Evolutionary conservation across 176 grass and related monocot species (phyloP).

Genomic region (Poa pratensis): DNA sequence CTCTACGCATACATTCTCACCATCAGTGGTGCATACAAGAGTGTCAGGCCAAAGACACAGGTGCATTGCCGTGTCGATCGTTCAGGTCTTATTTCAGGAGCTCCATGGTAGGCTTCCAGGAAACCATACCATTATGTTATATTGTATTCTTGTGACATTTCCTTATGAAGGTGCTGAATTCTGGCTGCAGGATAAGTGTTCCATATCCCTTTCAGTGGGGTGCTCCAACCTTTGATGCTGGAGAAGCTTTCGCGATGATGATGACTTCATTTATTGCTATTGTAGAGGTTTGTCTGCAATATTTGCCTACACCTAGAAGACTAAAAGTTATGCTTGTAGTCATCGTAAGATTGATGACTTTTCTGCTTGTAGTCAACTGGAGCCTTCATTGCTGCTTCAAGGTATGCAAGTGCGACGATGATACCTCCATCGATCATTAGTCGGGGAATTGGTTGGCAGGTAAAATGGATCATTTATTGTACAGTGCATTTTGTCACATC

Average conservation of each 20-base stretch:
- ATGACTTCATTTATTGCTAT: conserved; percentile 80
- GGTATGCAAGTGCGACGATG: conserved; percentile 88
- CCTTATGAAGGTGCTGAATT: conserved; percentile 1
- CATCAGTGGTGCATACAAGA: conserved; percentile 82
- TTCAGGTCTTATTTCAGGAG: conserved; percentile 75
- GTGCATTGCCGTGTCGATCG: conserved; percentile 89
- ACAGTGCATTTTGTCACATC: not conserved
- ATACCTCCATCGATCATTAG: conserved; percentile 85
- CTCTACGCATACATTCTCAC: conserved; percentile 91
- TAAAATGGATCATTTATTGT: conserved; percentile 35
- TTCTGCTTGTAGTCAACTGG: conserved; percentile 66
- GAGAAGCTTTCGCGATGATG: conserved; percentile 99
- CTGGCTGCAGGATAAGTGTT: conserved; percentile 71
- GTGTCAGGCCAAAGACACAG: conserved; percentile 69
- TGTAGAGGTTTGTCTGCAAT: conserved; percentile 70
- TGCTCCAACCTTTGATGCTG: conserved; percentile 88
- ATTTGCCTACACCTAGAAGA: not conserved
- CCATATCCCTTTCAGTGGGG: conserved; percentile 99
- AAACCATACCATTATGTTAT: not conserved
- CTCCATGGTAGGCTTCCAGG: conserved; percentile 71
- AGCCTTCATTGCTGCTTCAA: conserved; percentile 77
- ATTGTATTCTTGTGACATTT: not conserved
- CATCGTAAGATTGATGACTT: not conserved
- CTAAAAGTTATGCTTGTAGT: not conserved
- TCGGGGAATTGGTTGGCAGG: conserved; percentile 93